A percentile compares a stretch with the other conserved stretches of the same genome.
Conservation (phyloP, 768 basidiomycete genomes). For the Filobasidium wieringae region DNA sequence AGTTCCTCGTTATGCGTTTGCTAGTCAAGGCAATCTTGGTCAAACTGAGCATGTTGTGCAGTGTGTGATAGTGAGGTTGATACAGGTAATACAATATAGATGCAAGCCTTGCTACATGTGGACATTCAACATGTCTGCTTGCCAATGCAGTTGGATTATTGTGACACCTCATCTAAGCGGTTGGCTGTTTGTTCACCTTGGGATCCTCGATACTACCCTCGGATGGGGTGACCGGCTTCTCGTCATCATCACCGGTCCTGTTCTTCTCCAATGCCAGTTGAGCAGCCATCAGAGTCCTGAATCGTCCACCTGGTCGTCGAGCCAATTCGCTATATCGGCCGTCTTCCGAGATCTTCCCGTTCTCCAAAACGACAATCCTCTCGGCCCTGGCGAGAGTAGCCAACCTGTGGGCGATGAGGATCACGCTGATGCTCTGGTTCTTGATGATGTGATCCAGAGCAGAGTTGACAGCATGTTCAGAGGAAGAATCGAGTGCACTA, state of each 20-base stretch:
- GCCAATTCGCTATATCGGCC: conserved; percentile 67
- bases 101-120: no score
- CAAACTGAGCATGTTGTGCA: no score
- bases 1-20: no score
- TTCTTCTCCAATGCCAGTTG: conserved; percentile 47
- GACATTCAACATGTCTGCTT: no score
- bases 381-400: conserved; percentile 85
- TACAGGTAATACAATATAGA: no score
- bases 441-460: conserved; percentile 79
- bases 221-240: not conserved
- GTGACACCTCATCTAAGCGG: no score
- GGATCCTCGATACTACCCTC: conserved; percentile 2
- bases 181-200: conserved; percentile 2
- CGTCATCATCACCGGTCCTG: not conserved
- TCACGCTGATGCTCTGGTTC: conserved; percentile 66
- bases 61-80: no score
- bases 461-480: conserved; percentile 71
- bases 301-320: conserved; percentile 60
- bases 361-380: conserved; percentile 81
- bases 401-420: conserved; percentile 79
- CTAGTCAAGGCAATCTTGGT: no score
- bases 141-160: no score
- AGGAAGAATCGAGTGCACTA: conserved; percentile 67
- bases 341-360: conserved; percentile 67
- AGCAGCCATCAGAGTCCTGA: conserved; percentile 78